Conservation (phyloP, 352 stramenopile genomes). For the Phytopythium oedochilum region DNA sequence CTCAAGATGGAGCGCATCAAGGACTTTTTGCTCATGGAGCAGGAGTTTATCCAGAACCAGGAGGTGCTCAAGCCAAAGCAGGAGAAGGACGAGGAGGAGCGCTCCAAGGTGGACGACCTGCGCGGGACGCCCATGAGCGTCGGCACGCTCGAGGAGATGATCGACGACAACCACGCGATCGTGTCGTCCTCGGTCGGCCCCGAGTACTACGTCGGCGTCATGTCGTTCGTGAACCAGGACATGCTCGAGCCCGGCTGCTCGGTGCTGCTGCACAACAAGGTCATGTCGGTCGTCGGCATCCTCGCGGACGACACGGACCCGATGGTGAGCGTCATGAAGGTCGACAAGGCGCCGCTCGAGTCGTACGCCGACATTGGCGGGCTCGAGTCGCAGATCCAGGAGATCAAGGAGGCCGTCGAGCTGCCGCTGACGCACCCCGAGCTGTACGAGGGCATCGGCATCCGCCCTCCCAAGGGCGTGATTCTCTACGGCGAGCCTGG, state of each 20-base stretch:
- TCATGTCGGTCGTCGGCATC: slow-evolving; percentile 99
- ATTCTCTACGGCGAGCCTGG: slow-evolving; percentile 99
- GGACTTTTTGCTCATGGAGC: slow-evolving; percentile 99
- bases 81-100: slow-evolving; percentile 98
- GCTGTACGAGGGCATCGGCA: slow-evolving; percentile 99
- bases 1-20: slow-evolving; percentile 99
- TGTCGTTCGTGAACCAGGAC: slow-evolving; percentile 99
- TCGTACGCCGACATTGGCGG: slow-evolving; percentile 99
- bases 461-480: slow-evolving; percentile 98
- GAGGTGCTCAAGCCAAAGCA: slow-evolving; percentile 99
- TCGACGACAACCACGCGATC: slow-evolving; percentile 99
- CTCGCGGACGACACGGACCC: slow-evolving; percentile 98
- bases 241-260: slow-evolving; percentile 98
- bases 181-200: slow-evolving; percentile 97
- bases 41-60: slow-evolving; percentile 99
- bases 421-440: slow-evolving; percentile 99
- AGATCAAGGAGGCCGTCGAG: slow-evolving; percentile 95
- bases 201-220: slow-evolving; percentile 99
- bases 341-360: slow-evolving; percentile 98
- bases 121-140: slow-evolving; percentile 97
- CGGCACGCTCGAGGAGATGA: slow-evolving; percentile 99
- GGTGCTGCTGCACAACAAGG: slow-evolving; percentile 99
- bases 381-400: slow-evolving; percentile 97
- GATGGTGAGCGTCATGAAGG: slow-evolving; percentile 99
- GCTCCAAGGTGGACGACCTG: slow-evolving; percentile 99